Conservation (phyloP, 306 rosid genomes). For the Inga laurina region DNA sequence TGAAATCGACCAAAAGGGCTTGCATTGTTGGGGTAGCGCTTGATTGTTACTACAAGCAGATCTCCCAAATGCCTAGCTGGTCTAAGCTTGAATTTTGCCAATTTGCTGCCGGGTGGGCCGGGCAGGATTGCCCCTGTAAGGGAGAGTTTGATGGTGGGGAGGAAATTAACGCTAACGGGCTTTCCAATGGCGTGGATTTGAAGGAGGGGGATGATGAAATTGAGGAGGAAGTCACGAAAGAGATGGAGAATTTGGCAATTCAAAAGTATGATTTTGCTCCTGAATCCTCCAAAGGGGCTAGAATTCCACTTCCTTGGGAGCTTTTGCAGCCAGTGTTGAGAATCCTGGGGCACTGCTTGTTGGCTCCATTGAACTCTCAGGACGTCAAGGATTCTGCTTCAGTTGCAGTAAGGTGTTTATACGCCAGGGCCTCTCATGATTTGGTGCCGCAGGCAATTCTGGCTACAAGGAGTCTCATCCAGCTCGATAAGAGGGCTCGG, state of each 20-base stretch:
- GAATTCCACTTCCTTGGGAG: constrained; percentile 96
- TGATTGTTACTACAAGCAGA: constrained; percentile 82
- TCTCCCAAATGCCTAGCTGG: constrained; percentile 97
- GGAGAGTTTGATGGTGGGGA: constrained; percentile 44
- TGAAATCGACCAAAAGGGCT: constrained; percentile 89
- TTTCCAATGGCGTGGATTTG: constrained; percentile 33
- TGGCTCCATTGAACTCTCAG: constrained; percentile 75
- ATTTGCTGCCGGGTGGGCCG: constrained; percentile 79
- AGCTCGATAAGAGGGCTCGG: constrained; percentile 70
- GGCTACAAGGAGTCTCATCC: constrained; percentile 88
- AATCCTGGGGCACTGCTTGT: constrained; percentile 84
- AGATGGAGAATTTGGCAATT: constrained; percentile 51
- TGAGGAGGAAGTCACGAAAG: constrained; percentile 46
- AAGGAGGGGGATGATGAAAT: constrained; percentile 40
- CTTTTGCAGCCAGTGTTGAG: constrained; percentile 82
- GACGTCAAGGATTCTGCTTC: constrained; percentile 82
- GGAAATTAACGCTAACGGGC: constrained; percentile 26
- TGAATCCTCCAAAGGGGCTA: constrained; percentile 46
- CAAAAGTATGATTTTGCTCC: constrained; percentile 30
- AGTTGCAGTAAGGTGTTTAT: constrained; percentile 63
- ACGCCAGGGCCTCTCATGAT: constrained; percentile 89
- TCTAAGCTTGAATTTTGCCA: constrained; percentile 83
- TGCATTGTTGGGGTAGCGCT: constrained; percentile 79
- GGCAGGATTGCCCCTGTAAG: constrained; percentile 74
- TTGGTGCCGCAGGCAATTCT: constrained; percentile 86